Conservation (phyloP, 805 yeast genomes). For the Pichia sporocuriosa region DNA sequence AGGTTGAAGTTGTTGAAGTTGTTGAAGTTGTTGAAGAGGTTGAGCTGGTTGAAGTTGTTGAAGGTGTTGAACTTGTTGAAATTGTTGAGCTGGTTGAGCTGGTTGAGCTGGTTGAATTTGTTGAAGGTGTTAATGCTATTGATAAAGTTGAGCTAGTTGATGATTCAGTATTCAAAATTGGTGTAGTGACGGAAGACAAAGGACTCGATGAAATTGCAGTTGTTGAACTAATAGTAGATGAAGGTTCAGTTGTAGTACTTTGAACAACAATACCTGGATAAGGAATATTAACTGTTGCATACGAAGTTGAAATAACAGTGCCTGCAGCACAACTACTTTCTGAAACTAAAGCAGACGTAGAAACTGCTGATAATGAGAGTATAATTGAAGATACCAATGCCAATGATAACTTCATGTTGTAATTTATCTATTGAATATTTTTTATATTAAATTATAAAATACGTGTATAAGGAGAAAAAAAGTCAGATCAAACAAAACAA, state of each 20-base stretch:
- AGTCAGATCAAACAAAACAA: too few species aligned
- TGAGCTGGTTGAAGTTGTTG: slow-evolving; percentile 9
- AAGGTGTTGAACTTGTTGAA: slow-evolving; percentile 5
- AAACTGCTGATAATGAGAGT: neutral
- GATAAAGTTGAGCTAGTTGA: neutral
- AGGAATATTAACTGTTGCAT: slow-evolving; percentile 19
- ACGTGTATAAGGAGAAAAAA: neutral
- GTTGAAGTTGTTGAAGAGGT: slow-evolving; percentile 5
- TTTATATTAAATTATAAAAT: neutral
- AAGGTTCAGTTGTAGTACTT: neutral
- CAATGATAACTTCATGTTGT: slow-evolving; percentile 1
- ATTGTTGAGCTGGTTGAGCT: neutral
- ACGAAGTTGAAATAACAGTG: slow-evolving; percentile 15
- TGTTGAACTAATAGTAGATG: slow-evolving; percentile 2
- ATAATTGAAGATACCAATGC: neutral
- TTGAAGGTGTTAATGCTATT: slow-evolving; percentile 1
- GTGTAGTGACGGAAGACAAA: slow-evolving; percentile 1
- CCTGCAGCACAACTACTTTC: slow-evolving; percentile 1
- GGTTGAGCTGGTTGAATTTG: neutral
- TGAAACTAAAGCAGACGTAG: neutral
- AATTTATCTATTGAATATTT: neutral
- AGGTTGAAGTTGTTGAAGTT: neutral
- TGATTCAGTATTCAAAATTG: neutral
- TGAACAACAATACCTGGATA: slow-evolving; percentile 11
- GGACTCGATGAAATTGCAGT: slow-evolving; percentile 1